These are phyloP conservation scores for Epichloe gansuensis DNA, from an alignment of 2,329 filamentous ascomycete genomes.

Conservation along the genomic window DNA sequence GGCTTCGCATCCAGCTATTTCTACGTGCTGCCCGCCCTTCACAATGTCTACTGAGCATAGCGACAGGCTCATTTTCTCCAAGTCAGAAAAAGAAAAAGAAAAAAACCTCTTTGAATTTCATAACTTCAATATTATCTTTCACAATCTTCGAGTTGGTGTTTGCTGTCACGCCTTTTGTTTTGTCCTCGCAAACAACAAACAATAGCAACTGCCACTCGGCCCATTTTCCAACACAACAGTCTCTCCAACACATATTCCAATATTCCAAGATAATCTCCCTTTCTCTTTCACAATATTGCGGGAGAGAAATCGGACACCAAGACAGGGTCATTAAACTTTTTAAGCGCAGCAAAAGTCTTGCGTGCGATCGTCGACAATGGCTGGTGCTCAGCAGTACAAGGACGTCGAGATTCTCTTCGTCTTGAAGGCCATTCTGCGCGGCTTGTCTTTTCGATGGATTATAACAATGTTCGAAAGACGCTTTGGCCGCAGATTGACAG, in stretches of 20 bases:
- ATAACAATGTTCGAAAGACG: conserved; percentile 14
- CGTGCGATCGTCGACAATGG: conserved; percentile 14
- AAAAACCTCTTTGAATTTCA: not conserved
- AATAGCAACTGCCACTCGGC: not conserved
- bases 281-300: no score
- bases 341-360: no score
- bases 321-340: no score
- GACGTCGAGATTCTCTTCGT: conserved; percentile 24
- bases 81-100: not conserved
- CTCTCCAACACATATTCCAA: no score
- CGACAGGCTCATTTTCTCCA: not conserved
- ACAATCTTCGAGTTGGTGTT: not conserved
- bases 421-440: conserved; percentile 17
- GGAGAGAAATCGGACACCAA: no score
- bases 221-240: not conserved
- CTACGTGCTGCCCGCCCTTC: not conserved
- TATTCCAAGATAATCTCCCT: no score
- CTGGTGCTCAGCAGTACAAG: conserved; percentile 23
- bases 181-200: not conserved
- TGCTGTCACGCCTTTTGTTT: not conserved
- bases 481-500: conserved; percentile 19
- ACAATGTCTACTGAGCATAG: not conserved
- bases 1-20: not conserved
- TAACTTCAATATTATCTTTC: not conserved
- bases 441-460: conserved; percentile 16